Conservation (phyloP, 208 protist species). For the Strigomonas galati region DNA sequence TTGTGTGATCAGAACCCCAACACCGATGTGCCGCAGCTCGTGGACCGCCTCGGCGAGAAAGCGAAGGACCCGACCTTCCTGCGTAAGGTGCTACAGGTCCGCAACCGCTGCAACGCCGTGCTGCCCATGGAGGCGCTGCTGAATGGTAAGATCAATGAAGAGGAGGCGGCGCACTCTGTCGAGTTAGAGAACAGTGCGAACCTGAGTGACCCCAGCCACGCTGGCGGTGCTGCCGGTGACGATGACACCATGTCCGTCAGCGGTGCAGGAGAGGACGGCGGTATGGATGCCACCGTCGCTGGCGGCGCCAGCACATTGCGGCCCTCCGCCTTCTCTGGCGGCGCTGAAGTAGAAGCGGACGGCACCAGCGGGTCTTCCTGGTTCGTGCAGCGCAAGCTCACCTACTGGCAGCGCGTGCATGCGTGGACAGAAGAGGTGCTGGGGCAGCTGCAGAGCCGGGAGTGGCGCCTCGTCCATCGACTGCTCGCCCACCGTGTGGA, state of each 20-base stretch:
- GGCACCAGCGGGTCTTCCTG: background rate
- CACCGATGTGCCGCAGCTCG: constrained; percentile 61
- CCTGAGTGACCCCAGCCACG: background rate
- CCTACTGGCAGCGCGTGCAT: constrained; percentile 67
- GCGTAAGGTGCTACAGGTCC: constrained; percentile 51
- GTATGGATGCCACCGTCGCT: background rate
- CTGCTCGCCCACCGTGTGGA: constrained; percentile 68
- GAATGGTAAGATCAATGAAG: constrained; percentile 28
- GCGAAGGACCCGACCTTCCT: constrained; percentile 61
- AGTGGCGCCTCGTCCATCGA: constrained; percentile 78
- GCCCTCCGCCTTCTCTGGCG: background rate
- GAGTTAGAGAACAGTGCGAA: background rate
- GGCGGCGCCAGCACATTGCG: too few species aligned
- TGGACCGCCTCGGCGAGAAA: constrained; percentile 59
- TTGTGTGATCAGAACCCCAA: constrained; percentile 63
- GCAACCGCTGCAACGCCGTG: constrained; percentile 54
- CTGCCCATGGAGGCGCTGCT: constrained; percentile 54
- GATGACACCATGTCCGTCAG: background rate
- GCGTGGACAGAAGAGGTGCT: constrained; percentile 72
- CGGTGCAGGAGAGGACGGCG: background rate
- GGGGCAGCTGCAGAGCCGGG: constrained; percentile 66
- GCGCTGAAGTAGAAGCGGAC: background rate
- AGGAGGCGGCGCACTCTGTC: constrained; percentile 19
- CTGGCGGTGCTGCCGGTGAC: background rate
- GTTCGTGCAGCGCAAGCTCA: constrained; percentile 51